These are phyloP conservation scores for Cercospora nicotianae DNA, from an alignment of 2,329 filamentous ascomycete species.

Conservation along the genomic window DNA sequence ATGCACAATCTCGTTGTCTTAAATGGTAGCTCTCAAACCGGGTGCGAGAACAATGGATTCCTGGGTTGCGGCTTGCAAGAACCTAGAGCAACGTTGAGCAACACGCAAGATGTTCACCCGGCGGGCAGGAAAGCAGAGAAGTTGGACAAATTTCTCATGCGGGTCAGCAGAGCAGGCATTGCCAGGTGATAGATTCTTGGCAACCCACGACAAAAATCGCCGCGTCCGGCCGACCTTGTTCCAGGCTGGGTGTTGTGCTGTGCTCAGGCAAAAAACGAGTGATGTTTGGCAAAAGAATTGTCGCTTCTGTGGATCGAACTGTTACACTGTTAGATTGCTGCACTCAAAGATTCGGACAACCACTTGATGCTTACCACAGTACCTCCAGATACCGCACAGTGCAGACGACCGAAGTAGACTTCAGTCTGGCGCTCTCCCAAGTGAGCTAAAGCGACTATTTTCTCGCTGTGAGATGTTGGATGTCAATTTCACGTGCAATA, in stretches of 20 bases:
- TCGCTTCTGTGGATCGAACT: conserved; percentile 24
- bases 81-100: not conserved
- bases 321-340: not conserved
- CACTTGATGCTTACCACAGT: conserved; percentile 16
- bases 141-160: not conserved
- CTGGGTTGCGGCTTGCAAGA: not conserved
- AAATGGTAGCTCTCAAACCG: not conserved
- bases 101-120: not conserved
- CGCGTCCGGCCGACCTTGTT: not conserved
- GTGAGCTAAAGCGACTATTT: conserved; percentile 24
- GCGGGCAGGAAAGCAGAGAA: not conserved
- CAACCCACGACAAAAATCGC: not conserved
- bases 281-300: conserved; percentile 8
- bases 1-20: not conserved
- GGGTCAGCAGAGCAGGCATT: not conserved
- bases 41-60: not conserved
- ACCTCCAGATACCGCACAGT: conserved; percentile 28
- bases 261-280: not conserved
- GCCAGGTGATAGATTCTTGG: not conserved
- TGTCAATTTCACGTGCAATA: accelerated
- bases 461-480: not conserved
- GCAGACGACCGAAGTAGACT: conserved; percentile 20
- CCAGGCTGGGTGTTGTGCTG: too few species aligned
- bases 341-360: too few species aligned
- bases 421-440: conserved; percentile 28